Evolutionary conservation across 345 rosid species (phyloP).

Genomic region (Nephelium lappaceum): DNA sequence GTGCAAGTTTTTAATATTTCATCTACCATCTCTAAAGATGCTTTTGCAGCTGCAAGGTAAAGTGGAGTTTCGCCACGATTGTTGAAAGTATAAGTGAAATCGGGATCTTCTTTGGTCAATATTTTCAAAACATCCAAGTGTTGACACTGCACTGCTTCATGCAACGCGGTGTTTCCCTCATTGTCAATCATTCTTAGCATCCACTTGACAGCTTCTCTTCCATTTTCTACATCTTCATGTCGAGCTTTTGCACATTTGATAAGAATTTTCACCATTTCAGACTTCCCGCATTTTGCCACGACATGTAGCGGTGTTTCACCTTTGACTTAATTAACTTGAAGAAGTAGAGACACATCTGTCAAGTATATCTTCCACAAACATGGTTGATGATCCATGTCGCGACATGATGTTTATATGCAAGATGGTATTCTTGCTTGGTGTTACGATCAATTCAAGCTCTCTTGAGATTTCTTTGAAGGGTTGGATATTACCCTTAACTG

Average conservation of each 20-base stretch:
- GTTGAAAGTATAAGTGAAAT: not conserved
- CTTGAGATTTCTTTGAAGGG: not conserved
- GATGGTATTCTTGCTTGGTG: not conserved
- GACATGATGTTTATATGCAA: not conserved
- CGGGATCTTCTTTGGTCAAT: not conserved
- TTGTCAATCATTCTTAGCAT: conserved; percentile 6
- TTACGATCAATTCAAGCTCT: not conserved
- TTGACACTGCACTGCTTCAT: not conserved
- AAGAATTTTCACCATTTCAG: not conserved
- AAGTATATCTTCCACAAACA: not conserved
- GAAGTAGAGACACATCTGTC: not conserved
- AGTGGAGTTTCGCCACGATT: conserved; percentile 18
- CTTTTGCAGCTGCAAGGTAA: not conserved
- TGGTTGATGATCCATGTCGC: not conserved
- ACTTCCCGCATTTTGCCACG: not conserved
- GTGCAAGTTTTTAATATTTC: not conserved
- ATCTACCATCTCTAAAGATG: not conserved
- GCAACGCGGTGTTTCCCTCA: conserved; percentile 11
- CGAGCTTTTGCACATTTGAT: not conserved
- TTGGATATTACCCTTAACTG: not conserved
- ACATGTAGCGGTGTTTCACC: conserved; percentile 16
- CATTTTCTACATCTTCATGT: not conserved
- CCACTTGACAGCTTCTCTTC: not conserved
- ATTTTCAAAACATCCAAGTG: not conserved
- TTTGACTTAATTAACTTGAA: conserved; percentile 1